Evolutionary conservation across 2,329 filamentous ascomycete species (phyloP).

Genomic region (Tolypocladium cylindrosporum): DNA sequence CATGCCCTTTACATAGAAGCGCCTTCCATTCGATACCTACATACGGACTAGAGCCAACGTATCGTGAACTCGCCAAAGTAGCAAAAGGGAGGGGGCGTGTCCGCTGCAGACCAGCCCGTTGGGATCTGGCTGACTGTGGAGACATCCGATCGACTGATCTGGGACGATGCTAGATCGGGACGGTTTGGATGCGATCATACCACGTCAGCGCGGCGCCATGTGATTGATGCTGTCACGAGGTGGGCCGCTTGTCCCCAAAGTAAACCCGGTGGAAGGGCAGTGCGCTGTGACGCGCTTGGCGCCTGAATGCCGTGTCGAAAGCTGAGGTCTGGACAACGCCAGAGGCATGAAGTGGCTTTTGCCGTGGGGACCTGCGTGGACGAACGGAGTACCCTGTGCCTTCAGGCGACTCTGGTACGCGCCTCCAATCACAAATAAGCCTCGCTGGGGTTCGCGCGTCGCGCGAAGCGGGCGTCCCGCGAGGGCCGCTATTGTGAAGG

Average conservation of each 20-base stretch:
- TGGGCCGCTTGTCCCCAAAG: background rate
- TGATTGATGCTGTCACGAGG: conserved; percentile 1
- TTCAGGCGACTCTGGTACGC: background rate
- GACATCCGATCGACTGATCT: conserved; percentile 4
- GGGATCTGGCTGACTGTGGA: conserved; percentile 2
- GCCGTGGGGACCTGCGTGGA: background rate
- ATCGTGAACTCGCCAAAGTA: background rate
- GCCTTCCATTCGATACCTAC: background rate
- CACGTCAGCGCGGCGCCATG: conserved; percentile 3
- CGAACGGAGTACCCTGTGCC: background rate
- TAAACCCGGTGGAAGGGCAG: background rate
- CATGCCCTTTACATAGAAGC: background rate
- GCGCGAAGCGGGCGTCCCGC: background rate
- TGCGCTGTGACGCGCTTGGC: background rate
- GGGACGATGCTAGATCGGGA: conserved; percentile 3
- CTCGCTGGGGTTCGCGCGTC: background rate
- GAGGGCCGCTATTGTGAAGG: background rate
- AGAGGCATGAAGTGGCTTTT: background rate
- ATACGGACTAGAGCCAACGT: background rate
- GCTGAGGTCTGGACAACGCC: background rate
- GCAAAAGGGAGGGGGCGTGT: background rate
- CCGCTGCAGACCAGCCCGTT: background rate
- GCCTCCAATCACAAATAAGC: background rate
- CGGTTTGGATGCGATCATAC: conserved; percentile 1
- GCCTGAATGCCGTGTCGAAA: background rate